Base-by-base conservation (phyloP, 768 basidiomycete species). In the Holtermannia corniformis region DNA sequence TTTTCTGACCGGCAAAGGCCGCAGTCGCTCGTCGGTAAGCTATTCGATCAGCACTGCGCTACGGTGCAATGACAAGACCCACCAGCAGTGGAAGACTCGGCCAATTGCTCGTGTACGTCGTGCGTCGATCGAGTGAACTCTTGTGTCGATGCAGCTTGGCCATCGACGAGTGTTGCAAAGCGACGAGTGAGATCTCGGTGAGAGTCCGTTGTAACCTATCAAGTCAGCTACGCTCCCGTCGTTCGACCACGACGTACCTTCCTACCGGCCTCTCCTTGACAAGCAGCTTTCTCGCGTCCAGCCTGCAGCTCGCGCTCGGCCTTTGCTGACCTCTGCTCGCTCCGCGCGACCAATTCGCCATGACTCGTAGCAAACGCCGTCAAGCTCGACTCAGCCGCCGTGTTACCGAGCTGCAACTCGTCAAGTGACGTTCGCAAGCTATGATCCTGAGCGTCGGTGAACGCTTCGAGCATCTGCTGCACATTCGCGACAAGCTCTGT, bases 401-500 rank as follows among this genome's bases (percentile, higher is more conserved):
- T 66, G 58, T 89, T 87, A 44, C 77, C 80, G 21, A 75, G 74
- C 32, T 79, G 76, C 22, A 86, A 73, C 41, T 72, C 66, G 1
- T 73, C 74, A 47, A 87, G 76, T 1, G 81, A 78, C 23, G 81
- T 79, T 40, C 78, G 77, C 49, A 90, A 73, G 19, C 80, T 80
- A 14, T 77, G 75, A 64, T 91, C 84, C 24, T 86, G 80, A 44
- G 82, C 78, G 41, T 78, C 72, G 25, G 82, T 78, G 68, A 85
- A 92, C 23, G 80, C 82, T 11, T 79, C 81, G 1, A 95, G 73
- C 58, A 91, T 76, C 3, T 76, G 76, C 0, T 86, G 84, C 47
- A 93, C 77, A 37, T 82, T 83, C 41, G 83, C 78, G n/a, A 91
- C 71, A 12, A 93, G 70, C 40, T 86, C 84, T 41, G 82, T 81